A percentile compares a stretch with the other conserved stretches of the same genome.
These are phyloP conservation scores for Phlebiopsis flavidoalba DNA, from an alignment of 768 basidiomycete genomes.

Conservation along the genomic window DNA sequence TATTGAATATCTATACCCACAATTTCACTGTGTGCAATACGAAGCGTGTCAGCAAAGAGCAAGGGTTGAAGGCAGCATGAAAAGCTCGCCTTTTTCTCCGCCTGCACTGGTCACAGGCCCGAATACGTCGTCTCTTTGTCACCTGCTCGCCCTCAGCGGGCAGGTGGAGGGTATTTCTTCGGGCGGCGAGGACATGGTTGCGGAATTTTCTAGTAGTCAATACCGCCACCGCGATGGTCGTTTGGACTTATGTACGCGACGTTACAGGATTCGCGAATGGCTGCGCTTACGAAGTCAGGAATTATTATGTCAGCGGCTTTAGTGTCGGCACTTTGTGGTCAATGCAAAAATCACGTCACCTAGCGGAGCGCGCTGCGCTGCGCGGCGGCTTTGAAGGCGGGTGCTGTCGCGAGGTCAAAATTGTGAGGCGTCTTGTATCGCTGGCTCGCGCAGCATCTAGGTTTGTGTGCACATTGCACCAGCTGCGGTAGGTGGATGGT, in stretches of 20 bases:
- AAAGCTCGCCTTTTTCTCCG: constrained; percentile 10
- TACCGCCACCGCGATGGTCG: too few species aligned
- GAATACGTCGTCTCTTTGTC: background rate
- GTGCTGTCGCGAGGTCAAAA: too few species aligned
- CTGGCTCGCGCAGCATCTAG: too few species aligned
- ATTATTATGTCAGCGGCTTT: background rate
- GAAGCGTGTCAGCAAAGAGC: background rate
- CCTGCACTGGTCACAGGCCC: constrained; percentile 14
- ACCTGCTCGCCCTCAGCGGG: background rate
- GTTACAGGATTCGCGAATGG: background rate
- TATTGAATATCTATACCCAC: background rate
- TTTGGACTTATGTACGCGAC: background rate
- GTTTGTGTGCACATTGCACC: too few species aligned
- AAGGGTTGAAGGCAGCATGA: background rate
- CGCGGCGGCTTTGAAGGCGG: too few species aligned
- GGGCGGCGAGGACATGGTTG: background rate
- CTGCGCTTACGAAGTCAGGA: background rate
- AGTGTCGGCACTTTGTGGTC: background rate
- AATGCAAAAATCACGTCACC: background rate
- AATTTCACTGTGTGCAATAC: constrained; percentile 3
- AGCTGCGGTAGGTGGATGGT: too few species aligned
- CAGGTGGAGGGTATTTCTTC: background rate
- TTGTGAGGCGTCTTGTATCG: too few species aligned
- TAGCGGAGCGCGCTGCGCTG: background rate
- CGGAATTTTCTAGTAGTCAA: too few species aligned